Conservation (phyloP, 2,329 filamentous ascomycete genomes). For the Fonsecaea multimorphosa region DNA sequence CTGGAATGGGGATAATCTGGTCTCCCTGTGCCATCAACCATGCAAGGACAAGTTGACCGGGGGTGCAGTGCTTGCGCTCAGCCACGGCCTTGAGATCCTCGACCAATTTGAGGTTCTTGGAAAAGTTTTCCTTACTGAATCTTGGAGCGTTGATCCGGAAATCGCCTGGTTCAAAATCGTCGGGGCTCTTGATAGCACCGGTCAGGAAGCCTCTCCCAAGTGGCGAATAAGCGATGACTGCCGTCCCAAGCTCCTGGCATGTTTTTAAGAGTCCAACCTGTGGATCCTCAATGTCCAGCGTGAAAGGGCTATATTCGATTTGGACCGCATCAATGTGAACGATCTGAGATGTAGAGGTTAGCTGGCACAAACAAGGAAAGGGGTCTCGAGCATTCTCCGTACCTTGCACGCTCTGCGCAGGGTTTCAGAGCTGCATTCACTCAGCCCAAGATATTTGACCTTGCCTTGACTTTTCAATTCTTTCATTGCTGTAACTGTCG, state of each 20-base stretch:
- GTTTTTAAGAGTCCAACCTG: conserved; percentile 24
- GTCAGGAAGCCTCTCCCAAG: conserved; percentile 35
- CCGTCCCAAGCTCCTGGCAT: conserved; percentile 35
- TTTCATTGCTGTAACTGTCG: conserved; percentile 52
- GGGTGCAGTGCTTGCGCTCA: conserved; percentile 60
- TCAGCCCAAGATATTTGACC: conserved; percentile 63
- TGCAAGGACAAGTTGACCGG: conserved; percentile 65
- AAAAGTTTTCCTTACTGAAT: conserved; percentile 61
- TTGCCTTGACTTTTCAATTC: conserved; percentile 57
- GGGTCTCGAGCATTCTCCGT: conserved; percentile 50
- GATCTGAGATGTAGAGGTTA: no score
- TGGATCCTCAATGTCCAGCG: conserved; percentile 29
- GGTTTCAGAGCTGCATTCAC: conserved; percentile 57
- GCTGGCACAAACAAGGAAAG: no score
- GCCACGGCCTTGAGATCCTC: conserved; percentile 58
- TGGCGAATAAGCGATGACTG: conserved; percentile 30
- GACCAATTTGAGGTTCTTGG: conserved; percentile 62
- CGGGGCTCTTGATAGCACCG: conserved; percentile 30
- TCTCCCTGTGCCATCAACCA: conserved; percentile 68
- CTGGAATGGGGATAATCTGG: conserved; percentile 48
- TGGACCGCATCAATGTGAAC: conserved; percentile 50
- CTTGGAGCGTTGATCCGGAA: conserved; percentile 55
- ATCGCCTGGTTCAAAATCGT: conserved; percentile 51
- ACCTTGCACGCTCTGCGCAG: conserved; percentile 59
- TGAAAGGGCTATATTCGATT: conserved; percentile 62